phyloP scores from a whole-genome alignment of 208 protist genomes.

The Leishmania braziliensis region DNA sequence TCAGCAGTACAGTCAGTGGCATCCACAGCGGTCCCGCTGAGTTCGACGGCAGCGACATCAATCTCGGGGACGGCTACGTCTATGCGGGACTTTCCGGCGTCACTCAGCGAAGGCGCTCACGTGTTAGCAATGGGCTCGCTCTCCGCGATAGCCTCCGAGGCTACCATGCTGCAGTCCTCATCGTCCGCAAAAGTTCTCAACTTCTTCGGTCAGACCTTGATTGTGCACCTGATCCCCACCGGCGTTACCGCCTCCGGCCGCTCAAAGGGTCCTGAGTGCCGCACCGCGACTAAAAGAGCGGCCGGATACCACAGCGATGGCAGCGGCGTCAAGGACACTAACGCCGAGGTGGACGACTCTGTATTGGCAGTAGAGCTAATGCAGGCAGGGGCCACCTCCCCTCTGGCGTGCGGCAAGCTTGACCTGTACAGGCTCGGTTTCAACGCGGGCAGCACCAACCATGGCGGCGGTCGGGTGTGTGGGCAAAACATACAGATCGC shows the following conservation, averaged over 20 bases:
- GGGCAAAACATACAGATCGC: slow-evolving; percentile 18
- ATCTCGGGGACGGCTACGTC: not conserved
- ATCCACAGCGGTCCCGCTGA: slow-evolving; percentile 28
- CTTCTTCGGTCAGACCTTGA: slow-evolving; percentile 25
- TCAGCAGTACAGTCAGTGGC: slow-evolving; percentile 10
- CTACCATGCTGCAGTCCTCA: not conserved
- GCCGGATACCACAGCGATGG: not conserved
- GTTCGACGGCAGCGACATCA: slow-evolving; percentile 1
- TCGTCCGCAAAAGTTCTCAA: slow-evolving; percentile 17
- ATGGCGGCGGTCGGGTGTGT: slow-evolving; percentile 4
- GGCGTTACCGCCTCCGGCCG: not conserved
- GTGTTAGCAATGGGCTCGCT: not conserved
- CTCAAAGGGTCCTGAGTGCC: not conserved
- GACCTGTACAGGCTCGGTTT: slow-evolving; percentile 7
- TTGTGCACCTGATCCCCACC: not conserved
- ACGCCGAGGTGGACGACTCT: not conserved
- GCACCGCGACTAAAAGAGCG: not conserved
- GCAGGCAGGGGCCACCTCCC: slow-evolving; percentile 9
- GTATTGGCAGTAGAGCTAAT: slow-evolving; percentile 26
- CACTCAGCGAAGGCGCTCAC: not conserved
- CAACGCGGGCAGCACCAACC: not conserved
- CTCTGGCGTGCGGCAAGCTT: slow-evolving; percentile 19
- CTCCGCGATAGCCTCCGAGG: not conserved
- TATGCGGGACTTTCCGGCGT: not conserved
- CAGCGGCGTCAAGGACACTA: not conserved